Conservation (phyloP, 106 monocot species). For the Acorus calamus region DNA sequence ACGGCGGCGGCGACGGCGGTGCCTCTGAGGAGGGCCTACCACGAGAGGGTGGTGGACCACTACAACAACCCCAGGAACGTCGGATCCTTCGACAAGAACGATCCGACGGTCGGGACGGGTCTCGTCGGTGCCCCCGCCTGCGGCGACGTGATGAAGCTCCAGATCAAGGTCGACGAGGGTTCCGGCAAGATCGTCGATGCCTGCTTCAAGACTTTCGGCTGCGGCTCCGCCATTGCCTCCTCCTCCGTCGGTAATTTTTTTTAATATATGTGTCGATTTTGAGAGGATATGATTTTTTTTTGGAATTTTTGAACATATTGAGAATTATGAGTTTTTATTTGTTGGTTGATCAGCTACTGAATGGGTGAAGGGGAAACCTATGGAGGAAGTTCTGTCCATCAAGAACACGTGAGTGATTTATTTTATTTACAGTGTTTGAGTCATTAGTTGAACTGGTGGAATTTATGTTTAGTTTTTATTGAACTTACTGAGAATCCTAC, state of each 20-base stretch:
- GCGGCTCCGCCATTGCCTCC: conserved; percentile 82
- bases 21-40: conserved; percentile 27
- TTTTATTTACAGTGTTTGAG: neutral
- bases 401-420: conserved; percentile 68
- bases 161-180: conserved; percentile 70
- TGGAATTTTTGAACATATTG: neutral
- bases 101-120: conserved; percentile 68
- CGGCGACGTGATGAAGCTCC: conserved; percentile 89
- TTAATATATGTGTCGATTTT: neutral
- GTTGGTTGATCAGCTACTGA: conserved; percentile 57
- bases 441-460: neutral
- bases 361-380: conserved; percentile 91
- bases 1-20: neutral
- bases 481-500: neutral
- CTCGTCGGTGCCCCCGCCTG: conserved; percentile 79
- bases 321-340: neutral
- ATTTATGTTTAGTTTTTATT: neutral
- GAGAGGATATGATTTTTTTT: neutral
- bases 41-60: conserved; percentile 88
- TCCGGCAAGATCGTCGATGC: conserved; percentile 74
- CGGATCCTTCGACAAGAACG: conserved; percentile 81
- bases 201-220: conserved; percentile 86
- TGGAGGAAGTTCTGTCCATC: conserved; percentile 80
- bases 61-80: conserved; percentile 81
- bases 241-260: conserved; percentile 57